Evolutionary conservation across 1,284 basidiomycete species (phyloP), one percentile per base, ranked within the genome.

Genomic region (Rhodotorula mucilaginosa): DNA sequence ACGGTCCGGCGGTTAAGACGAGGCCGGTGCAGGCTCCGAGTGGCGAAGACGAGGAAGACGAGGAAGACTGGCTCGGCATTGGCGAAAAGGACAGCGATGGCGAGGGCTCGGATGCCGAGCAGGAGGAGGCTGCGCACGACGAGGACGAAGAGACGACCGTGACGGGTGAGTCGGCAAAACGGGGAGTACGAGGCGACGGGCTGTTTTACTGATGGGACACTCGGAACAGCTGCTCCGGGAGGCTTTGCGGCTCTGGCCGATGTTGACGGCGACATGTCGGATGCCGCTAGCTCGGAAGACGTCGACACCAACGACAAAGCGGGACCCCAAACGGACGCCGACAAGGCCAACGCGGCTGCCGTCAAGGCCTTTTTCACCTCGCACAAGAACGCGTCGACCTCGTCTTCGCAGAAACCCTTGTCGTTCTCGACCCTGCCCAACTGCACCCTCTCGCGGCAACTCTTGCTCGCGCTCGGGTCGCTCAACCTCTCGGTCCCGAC

Each of bases 381-480:
- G 34, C 74, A 79, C 66, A 66, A 69, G 4, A 74, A 74, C 65
- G 44, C 49, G 26, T 71, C 77, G 19, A 64, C 68, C 5, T 31
- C 65, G 23, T 39, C 72, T 0, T 26, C 67, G 5, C 46, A 39
- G 23, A 65, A 68, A 51, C 59, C 66, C 1, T 34, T 58, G 19
- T 71, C 74, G 7, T 76, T 75, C 51, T 56, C 79, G 5, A 79
- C 92, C 1, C 96, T 97, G 81, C 83, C 90, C 26, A 86, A 88
- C 44, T 91, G 95, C 88, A 91, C 91, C 80, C 87, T 97, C 60
- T 95, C 93, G 1, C 89, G 94, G 48, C 92, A 92, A 0, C 85
- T 97, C 60, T 86, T 95, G 61, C 92, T 93, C 78, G 91, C 92
- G 7, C 84, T 99, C 67, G 89, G 90, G 13, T 85, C 89, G 3